A percentile compares a stretch with the other conserved stretches of the same genome.
These are phyloP conservation scores for Hondaea fermentalgiana DNA, from an alignment of 108 stramenopile species.

Conservation along the genomic window DNA sequence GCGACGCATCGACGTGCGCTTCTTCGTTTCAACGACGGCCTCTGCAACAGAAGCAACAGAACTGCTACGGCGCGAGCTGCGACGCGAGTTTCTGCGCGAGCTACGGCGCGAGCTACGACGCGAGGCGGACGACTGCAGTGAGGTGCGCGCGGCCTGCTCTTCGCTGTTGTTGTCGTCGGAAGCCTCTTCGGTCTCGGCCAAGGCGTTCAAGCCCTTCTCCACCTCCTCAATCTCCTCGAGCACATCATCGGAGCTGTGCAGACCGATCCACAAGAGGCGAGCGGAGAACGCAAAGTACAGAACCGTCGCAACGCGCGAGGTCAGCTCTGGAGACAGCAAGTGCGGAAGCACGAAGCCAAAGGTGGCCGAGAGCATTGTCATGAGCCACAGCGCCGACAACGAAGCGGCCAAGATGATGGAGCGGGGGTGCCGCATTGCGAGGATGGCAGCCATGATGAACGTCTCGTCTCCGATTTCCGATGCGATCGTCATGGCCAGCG, in stretches of 20 bases:
- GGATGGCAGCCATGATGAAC: slow-evolving; percentile 97
- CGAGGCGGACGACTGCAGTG: background rate
- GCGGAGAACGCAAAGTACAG: slow-evolving; percentile 94
- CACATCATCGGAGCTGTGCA: slow-evolving; percentile 61
- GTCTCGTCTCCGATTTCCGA: slow-evolving; percentile 99
- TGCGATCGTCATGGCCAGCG: slow-evolving; percentile 73
- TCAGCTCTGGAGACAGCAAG: slow-evolving; percentile 74
- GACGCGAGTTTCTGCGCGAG: background rate
- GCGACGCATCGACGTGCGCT: background rate
- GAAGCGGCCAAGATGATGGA: slow-evolving; percentile 84
- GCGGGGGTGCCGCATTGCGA: slow-evolving; percentile 81
- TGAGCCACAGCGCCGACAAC: slow-evolving; percentile 74
- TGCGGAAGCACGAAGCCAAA: slow-evolving; percentile 89
- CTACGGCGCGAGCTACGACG: background rate
- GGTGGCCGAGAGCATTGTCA: slow-evolving; percentile 77
- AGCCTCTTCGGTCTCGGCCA: background rate
- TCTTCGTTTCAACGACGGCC: background rate
- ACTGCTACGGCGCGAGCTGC: background rate
- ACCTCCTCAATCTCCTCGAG: slow-evolving; percentile 96
- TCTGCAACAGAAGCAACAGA: background rate
- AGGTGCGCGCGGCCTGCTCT: background rate
- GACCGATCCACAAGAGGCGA: slow-evolving; percentile 73
- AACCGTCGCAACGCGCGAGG: slow-evolving; percentile 73
- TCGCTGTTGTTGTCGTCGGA: background rate
- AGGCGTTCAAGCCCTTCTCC: slow-evolving; percentile 73